Base-by-base conservation (phyloP, 768 basidiomycete genomes). In the Fomitopsis serialis region DNA sequence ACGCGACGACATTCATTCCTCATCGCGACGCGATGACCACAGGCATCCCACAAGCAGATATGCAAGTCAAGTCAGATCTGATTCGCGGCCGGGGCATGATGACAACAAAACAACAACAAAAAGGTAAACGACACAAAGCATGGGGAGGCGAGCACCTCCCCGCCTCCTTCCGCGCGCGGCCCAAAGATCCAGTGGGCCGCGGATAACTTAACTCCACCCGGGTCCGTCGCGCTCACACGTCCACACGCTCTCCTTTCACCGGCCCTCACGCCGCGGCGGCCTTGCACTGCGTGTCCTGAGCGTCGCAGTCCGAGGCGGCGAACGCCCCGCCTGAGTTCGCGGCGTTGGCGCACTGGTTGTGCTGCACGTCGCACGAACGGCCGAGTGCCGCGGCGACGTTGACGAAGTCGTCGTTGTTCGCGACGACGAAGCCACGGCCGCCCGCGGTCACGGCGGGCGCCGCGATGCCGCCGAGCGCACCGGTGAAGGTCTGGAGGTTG, bases 341-440 rank as follows among this genome's bases (percentile, higher is more conserved):
- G 13, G 77, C 78, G 61, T 81, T 70, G 6, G 79, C 78, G 62
- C 81, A 85, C 58, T 75, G 58, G 68, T 85, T 85, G 60, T 79
- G 74, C 68, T 83, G 81, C 5, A 81, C 72, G 61, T 79, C 77
- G 63, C 78, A 81, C 43, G 77, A 78, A 42, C 82, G 76, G 17
- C 60, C 63, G 45, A 81, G 58, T 8, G 82, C 81, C 56, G 68
- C 74, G 54, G 63, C 54, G 35, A 70, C 54, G 61, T 72, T 70
- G 58, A 79, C 74, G 68, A 83, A 80, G 8, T 61, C 46, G 29
- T 72, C 53, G n/a, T 10, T 10, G 23, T 70, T 58, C 63, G 63
- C 65, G 37, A 81, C 79, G 62, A 77, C 74, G 68, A 79, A 78
- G 15, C 77, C 75, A 57, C 72, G 66, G 8, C 67, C 71, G 51